These are phyloP conservation scores for Ceratocystis ficicola DNA, from an alignment of 2,329 filamentous ascomycete species.

Conservation along the genomic window DNA sequence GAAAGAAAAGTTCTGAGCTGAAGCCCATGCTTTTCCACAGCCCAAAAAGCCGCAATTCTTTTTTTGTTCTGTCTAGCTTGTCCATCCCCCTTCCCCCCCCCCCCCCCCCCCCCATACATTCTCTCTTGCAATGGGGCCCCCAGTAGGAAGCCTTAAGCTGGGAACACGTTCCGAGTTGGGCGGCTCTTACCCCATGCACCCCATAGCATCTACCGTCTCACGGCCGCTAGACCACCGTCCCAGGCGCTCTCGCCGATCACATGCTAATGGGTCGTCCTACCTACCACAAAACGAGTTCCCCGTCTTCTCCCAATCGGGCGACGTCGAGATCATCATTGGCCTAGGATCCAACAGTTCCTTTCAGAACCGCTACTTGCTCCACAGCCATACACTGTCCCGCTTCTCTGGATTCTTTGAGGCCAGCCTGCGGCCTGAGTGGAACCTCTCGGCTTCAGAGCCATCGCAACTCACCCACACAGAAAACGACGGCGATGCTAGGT, in stretches of 20 bases:
- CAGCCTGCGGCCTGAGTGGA: slow-evolving; percentile 70
- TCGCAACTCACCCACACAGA: not conserved
- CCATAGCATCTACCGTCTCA: slow-evolving; percentile 50
- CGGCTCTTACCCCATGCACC: slow-evolving; percentile 45
- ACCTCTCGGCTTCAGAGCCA: slow-evolving; percentile 30
- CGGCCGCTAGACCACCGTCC: slow-evolving; percentile 42
- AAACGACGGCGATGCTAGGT: not conserved
- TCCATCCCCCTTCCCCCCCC: too few species aligned
- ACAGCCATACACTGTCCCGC: slow-evolving; percentile 74
- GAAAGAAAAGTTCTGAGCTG: too few species aligned
- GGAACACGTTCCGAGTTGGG: slow-evolving; percentile 28
- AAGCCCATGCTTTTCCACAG: too few species aligned
- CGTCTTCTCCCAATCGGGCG: slow-evolving; percentile 76
- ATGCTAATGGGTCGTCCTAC: slow-evolving; percentile 58
- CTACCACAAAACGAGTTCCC: slow-evolving; percentile 82
- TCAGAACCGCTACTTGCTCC: slow-evolving; percentile 76
- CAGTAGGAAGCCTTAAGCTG: not conserved
- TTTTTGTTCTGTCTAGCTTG: too few species aligned
- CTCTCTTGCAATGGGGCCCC: slow-evolving; percentile 35
- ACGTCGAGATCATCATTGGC: slow-evolving; percentile 77
- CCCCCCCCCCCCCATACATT: not conserved
- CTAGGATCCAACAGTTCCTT: slow-evolving; percentile 41
- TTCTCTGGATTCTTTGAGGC: slow-evolving; percentile 92
- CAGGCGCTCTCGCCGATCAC: slow-evolving; percentile 69
- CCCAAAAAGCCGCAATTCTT: too few species aligned